phyloP scores from a whole-genome alignment of 2,329 filamentous ascomycete species.

The Aureobasidium musti region DNA sequence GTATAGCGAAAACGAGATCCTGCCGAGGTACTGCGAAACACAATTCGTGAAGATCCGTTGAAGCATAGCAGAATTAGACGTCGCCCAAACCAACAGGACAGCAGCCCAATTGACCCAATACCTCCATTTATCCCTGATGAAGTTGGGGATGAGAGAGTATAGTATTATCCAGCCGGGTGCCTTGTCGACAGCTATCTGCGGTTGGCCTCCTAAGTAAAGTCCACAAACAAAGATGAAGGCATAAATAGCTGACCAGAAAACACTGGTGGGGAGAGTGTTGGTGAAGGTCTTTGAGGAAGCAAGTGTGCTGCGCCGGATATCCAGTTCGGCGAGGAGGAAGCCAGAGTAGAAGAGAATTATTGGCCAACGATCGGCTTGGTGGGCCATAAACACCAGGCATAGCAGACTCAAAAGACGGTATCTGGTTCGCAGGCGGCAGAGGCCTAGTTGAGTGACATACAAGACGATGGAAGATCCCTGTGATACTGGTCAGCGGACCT shows the following conservation, averaged over 20 bases:
- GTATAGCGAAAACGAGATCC: conserved; percentile 63
- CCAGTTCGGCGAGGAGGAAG: conserved; percentile 58
- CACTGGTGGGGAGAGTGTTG: conserved; percentile 33
- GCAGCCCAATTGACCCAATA: conserved; percentile 60
- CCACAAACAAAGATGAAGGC: conserved; percentile 1
- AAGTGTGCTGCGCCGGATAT: conserved; percentile 54
- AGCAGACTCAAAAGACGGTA: conserved; percentile 48
- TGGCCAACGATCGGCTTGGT: conserved; percentile 56
- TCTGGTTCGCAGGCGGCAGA: background rate
- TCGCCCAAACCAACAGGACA: conserved; percentile 55
- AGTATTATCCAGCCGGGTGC: conserved; percentile 15
- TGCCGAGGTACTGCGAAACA: conserved; percentile 60
- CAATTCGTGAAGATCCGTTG: conserved; percentile 56
- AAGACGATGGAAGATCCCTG: conserved; percentile 56
- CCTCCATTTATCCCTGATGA: conserved; percentile 41
- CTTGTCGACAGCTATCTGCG: background rate
- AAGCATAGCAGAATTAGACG: conserved; percentile 50
- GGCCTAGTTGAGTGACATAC: conserved; percentile 56
- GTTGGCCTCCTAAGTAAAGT: conserved; percentile 16
- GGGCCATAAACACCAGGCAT: conserved; percentile 50
- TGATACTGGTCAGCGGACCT: background rate
- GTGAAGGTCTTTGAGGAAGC: conserved; percentile 49
- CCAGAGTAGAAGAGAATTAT: conserved; percentile 58
- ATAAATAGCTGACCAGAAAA: background rate
- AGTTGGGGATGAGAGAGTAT: background rate